Evolutionary conservation across 78 protist genomes (phyloP), one percentile per base, ranked within the genome.

Genomic region (Cavenderia fasciculata): DNA sequence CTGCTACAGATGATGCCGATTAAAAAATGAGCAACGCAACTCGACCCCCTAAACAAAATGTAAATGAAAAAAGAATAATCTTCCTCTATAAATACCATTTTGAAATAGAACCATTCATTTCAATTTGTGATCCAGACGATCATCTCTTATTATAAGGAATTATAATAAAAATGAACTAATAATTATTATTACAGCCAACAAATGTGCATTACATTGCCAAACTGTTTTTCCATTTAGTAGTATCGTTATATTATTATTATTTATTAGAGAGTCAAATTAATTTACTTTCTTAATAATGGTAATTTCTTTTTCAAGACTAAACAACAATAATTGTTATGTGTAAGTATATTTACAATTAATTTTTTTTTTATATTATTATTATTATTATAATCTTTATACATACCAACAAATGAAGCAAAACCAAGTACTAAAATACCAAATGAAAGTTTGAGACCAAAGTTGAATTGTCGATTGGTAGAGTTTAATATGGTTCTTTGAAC

Each of bases 401-500:
- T 8, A 51, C 63, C 63, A 38, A 41, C 10, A 6, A 41, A 25
- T 34, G 19, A 10, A 12, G 25, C 59, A 54, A 29, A 4, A 23
- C 63, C 49, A 54, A 36, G 14, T 31, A 56, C 3, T 49, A 12
- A 49, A 49, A 49, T 14, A 18, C 27, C 14, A 49, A 18, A 14
- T 14, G 27, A 54, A n/a, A 29, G 31, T 7, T 27, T 52, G 82
- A 56, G 29, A 38, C 66, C 66, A 2, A 40, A n/a, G 31, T 40
- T 40, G 36, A 41, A 54, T 73, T 51, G 66, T 34, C 31, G 11
- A 2, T 1, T 11, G 7, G n/a, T 27, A 4, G 29, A 31, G 14
- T 34, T 31, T 47, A 69, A 47, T 21, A 72, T 72, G 16, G 19
- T 54, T 75, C 85, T 75, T 0, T 68, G 44, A 41, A 31, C 36